phyloP scores from a whole-genome alignment of 495 filamentous ascomycete genomes.

The Podospora anserina region DNA sequence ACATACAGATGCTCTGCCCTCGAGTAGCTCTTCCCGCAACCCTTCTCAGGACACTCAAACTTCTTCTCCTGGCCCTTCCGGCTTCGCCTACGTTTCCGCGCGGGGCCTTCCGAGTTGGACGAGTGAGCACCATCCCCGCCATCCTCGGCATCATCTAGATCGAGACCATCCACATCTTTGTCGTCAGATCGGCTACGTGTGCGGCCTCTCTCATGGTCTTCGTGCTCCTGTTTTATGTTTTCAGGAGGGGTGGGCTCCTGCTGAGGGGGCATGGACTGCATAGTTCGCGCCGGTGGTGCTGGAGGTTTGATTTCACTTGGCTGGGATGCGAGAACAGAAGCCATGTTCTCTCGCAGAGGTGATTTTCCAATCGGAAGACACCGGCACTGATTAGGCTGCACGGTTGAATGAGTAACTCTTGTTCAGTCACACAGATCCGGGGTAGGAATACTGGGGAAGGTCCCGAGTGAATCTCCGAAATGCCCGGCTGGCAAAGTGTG shows the following conservation, averaged over 20 bases:
- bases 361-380: conserved; percentile 25
- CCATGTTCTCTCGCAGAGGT: conserved; percentile 37
- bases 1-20: conserved; percentile 87
- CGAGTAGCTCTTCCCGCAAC: conserved; percentile 94
- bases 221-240: conserved; percentile 37
- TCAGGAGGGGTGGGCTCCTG: conserved; percentile 43
- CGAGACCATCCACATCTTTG: conserved; percentile 42
- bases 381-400: conserved; percentile 18
- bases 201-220: conserved; percentile 45
- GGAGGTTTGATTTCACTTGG: conserved; percentile 40
- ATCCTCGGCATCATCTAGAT: conserved; percentile 39
- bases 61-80: conserved; percentile 91
- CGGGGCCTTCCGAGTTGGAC: conserved; percentile 54
- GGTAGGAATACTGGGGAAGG: conserved; percentile 10
- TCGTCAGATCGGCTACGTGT: conserved; percentile 46
- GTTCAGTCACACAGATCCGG: conserved; percentile 24
- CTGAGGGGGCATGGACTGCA: conserved; percentile 41
- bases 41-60: conserved; percentile 85
- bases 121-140: conserved; percentile 45
- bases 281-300: conserved; percentile 34
- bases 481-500: conserved; percentile 15
- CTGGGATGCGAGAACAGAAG: conserved; percentile 45
- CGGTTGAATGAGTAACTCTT: not conserved
- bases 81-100: conserved; percentile 73
- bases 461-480: conserved; percentile 21